Percentiles rank a stretch among this genome's conserved stretches.
phyloP scores from a whole-genome alignment of 129 eudicot genomes.

The Arctium lappa region DNA sequence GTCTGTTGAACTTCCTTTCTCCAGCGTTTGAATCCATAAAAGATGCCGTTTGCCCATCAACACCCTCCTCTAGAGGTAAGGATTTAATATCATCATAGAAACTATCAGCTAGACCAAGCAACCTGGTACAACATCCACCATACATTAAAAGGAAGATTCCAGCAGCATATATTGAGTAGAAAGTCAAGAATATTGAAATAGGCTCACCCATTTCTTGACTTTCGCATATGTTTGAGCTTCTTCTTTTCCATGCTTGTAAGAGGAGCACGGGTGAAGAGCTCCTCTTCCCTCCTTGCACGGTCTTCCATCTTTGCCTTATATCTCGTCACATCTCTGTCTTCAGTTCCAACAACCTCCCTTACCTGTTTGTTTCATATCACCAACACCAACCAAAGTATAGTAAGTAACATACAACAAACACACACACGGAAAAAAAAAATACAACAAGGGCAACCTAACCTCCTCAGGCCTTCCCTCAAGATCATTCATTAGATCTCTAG shows the following conservation, averaged over 20 bases:
- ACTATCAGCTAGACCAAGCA: slow-evolving; percentile 62
- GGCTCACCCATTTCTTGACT: slow-evolving; percentile 74
- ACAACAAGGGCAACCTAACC: slow-evolving; percentile 36
- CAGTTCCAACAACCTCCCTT: slow-evolving; percentile 61
- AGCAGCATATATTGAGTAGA: no score
- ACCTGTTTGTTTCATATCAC: slow-evolving; percentile 36
- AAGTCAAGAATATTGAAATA: neutral
- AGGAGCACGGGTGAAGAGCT: slow-evolving; percentile 77
- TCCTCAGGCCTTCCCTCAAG: slow-evolving; percentile 93
- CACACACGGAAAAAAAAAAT: neutral
- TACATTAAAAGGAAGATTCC: neutral
- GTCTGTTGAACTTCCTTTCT: slow-evolving; percentile 55
- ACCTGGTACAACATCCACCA: slow-evolving; percentile 33
- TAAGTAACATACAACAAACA: neutral
- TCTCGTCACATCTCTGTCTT: slow-evolving; percentile 52
- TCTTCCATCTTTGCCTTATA: slow-evolving; percentile 59
- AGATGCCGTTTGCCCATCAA: slow-evolving; percentile 34
- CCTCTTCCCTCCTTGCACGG: slow-evolving; percentile 78
- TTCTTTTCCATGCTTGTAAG: slow-evolving; percentile 64
- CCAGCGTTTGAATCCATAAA: slow-evolving; percentile 38
- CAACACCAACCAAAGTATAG: neutral
- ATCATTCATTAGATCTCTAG: slow-evolving; percentile 66
- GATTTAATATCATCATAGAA: slow-evolving; percentile 70
- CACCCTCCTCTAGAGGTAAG: slow-evolving; percentile 57
- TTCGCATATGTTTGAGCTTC: slow-evolving; percentile 50